Base-by-base conservation (phyloP, 176 grass and related monocot species). In the Chloris gayana region DNA sequence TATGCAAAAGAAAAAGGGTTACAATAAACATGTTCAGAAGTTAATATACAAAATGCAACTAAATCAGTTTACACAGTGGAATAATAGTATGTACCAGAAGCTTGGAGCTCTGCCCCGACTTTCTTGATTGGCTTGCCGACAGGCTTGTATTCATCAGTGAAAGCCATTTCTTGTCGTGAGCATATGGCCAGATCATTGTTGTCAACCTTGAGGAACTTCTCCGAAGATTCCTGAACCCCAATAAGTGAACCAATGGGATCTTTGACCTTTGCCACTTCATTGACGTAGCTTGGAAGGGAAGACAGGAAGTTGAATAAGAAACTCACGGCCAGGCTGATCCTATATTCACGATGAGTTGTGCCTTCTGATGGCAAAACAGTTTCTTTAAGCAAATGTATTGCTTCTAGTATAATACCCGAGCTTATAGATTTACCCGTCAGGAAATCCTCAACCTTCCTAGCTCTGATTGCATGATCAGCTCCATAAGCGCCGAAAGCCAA, bases 291-390 rank as follows among this genome's bases (percentile, higher is more conserved):
- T 18, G 58, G 57, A 85, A 97, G 34, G 78, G 89, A 81, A 63
- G 84, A 85, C 30, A 97, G 80, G 83, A 97, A 97, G 34, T 76
- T 81, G 57, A 97, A 97, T 26, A 97, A 86, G 76, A 94, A 97
- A 73, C 83, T 49, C 63, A 97, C 82, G 29, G 89, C 85, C 66
- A 97, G 58, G 64, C 94, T 94, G 69, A 83, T 65, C 67, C 87
- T 97, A 50, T 94, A 94, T 21, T 84, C 80, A 66, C 79, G 80
- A 87, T 97, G 87, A 30, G 79, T 72, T 65, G 89, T 90, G 60
- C 76, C 87, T 86, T 94, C 83, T 73, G 84, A 86, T 60, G 89
- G 88, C 30, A 79, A 76, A 67, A 97, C 41, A 1, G 51, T 71
- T 12, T 76, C 47, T 69, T 85, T 89, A 64, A 97, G 91, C 73